Conservation (phyloP, 179 eudicot species). For the Carnegiea gigantea region DNA sequence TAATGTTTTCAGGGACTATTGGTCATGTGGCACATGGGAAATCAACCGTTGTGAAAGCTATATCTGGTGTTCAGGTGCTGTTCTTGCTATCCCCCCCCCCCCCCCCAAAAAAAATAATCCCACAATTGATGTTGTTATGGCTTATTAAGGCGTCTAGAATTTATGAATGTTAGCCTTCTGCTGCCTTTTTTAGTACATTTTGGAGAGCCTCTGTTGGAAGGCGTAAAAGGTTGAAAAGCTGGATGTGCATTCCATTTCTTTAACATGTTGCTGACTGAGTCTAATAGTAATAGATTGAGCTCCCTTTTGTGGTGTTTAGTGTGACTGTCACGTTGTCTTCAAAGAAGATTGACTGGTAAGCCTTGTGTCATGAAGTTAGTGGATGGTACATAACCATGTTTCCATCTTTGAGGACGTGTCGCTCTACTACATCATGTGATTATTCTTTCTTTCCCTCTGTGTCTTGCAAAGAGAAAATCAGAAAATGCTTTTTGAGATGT, state of each 20-base stretch:
- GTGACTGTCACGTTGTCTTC: background rate
- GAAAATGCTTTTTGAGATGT: background rate
- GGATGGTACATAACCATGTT: background rate
- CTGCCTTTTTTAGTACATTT: background rate
- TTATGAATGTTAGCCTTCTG: background rate
- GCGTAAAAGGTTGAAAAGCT: background rate
- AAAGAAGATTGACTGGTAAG: background rate
- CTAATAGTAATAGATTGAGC: background rate
- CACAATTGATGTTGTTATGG: too few relatives aligned
- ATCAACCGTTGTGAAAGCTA: conserved; percentile 95
- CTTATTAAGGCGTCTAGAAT: background rate
- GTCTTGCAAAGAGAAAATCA: background rate
- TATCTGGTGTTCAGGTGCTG: conserved; percentile 92
- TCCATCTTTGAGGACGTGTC: background rate
- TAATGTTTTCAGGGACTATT: conserved; percentile 64
- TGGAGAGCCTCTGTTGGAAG: background rate
- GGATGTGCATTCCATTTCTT: background rate
- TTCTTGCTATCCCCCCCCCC: background rate
- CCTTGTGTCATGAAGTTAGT: background rate
- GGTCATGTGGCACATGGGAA: conserved; percentile 99
- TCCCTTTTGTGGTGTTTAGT: background rate
- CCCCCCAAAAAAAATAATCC: background rate
- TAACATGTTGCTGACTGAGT: background rate
- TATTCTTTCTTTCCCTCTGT: too few relatives aligned
- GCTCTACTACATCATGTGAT: background rate